These are phyloP conservation scores for Flammula alnicola DNA, from an alignment of 1,284 basidiomycete species.

Conservation along the genomic window DNA sequence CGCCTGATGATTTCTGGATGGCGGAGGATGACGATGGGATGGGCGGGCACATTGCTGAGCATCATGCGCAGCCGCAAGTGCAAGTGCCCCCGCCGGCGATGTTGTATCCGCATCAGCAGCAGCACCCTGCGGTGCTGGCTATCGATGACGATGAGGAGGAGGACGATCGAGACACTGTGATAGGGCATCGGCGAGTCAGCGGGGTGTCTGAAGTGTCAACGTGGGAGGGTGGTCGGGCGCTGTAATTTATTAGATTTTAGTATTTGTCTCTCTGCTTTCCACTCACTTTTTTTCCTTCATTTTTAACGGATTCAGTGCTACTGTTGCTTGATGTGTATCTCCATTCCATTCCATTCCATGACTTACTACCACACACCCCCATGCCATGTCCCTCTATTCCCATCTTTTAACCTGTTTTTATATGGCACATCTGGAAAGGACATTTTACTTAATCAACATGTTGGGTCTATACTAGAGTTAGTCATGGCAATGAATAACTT, in stretches of 20 bases:
- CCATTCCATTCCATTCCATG: constrained; percentile 4
- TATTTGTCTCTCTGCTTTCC: constrained; percentile 18
- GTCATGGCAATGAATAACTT: constrained; percentile 23
- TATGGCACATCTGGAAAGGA: constrained; percentile 34
- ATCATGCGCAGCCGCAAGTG: too few relatives aligned
- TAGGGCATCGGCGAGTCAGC: constrained; percentile 36
- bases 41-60: too few relatives aligned
- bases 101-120: constrained; percentile 24
- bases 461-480: constrained; percentile 28
- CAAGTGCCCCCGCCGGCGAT: too few relatives aligned
- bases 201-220: constrained; percentile 28
- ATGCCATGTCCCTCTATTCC: constrained; percentile 1
- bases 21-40: too few relatives aligned
- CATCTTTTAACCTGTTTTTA: constrained; percentile 20
- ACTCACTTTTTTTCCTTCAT: constrained; percentile 16
- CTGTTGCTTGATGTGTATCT: constrained; percentile 22
- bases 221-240: constrained; percentile 48
- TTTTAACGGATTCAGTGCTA: constrained; percentile 19
- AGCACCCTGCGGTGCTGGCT: constrained; percentile 16
- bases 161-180: constrained; percentile 25
- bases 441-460: constrained; percentile 32
- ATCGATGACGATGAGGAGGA: constrained; percentile 24
- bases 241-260: constrained; percentile 36
- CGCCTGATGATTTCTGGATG: constrained; percentile 43
- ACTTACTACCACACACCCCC: constrained; percentile 1